These are phyloP conservation scores for Chlamydomonas applanata DNA, from an alignment of 139 green algal genomes.

Conservation along the genomic window DNA sequence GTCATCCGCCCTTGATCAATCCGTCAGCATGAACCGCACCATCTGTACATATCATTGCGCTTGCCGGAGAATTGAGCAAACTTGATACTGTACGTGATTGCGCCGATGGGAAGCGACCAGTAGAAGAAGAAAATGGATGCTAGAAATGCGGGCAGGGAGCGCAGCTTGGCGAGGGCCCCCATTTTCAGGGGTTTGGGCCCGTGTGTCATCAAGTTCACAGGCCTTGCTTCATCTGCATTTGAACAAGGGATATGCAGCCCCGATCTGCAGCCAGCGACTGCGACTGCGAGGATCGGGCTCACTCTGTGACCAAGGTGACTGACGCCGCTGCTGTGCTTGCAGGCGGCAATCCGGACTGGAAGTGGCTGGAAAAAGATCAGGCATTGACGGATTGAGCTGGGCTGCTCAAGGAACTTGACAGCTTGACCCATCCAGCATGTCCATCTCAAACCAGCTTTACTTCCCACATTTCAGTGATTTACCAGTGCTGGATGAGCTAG, in stretches of 20 bases:
- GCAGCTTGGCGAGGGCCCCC: neutral
- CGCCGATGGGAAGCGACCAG: constrained; percentile 16
- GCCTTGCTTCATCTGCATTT: too few species aligned
- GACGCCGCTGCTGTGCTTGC: neutral
- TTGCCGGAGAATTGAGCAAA: constrained; percentile 2
- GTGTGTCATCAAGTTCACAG: neutral
- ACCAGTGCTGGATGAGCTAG: constrained; percentile 10
- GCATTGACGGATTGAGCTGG: neutral
- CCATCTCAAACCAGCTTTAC: too few species aligned
- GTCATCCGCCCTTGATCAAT: too few species aligned
- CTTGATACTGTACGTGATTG: neutral
- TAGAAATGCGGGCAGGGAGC: constrained; percentile 5
- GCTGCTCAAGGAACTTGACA: too few species aligned
- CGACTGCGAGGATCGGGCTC: too few species aligned
- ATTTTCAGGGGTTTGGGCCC: too few species aligned
- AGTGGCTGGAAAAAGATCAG: neutral
- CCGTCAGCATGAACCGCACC: constrained; percentile 7
- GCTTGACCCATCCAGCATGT: neutral
- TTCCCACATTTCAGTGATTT: neutral
- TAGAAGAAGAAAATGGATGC: constrained; percentile 16
- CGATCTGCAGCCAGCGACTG: too few species aligned
- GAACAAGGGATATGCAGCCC: too few species aligned
- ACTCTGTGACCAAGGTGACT: too few species aligned
- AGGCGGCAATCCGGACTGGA: neutral
- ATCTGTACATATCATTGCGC: constrained; percentile 13